Evolutionary conservation across 495 filamentous ascomycete species (phyloP).

Genomic region (Neurospora sp.): DNA sequence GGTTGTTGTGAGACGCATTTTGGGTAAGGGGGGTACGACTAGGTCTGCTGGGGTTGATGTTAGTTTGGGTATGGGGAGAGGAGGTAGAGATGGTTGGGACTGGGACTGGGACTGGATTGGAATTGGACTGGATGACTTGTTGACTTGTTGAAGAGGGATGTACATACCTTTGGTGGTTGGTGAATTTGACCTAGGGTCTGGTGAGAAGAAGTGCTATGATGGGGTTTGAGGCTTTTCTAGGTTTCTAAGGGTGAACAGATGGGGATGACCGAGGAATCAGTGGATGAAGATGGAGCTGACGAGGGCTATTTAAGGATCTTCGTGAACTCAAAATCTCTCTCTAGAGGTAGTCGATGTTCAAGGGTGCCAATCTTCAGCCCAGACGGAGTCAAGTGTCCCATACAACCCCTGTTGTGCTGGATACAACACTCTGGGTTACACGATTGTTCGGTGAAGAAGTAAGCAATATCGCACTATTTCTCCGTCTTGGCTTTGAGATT

Average conservation of each 20-base stretch:
- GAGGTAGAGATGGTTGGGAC: too few relatives aligned
- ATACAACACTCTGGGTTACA: not conserved
- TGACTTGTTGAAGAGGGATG: too few relatives aligned
- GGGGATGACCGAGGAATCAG: not conserved
- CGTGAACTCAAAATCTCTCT: not conserved
- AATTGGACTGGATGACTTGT: too few relatives aligned
- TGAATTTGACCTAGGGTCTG: not conserved
- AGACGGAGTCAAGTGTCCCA: not conserved
- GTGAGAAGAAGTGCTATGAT: not conserved
- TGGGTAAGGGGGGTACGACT: too few relatives aligned
- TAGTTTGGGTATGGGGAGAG: too few relatives aligned
- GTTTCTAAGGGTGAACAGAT: not conserved
- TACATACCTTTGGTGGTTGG: not conserved
- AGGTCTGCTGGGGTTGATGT: too few relatives aligned
- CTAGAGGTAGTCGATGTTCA: not conserved
- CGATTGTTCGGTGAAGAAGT: not conserved
- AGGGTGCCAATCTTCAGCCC: not conserved
- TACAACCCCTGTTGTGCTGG: not conserved
- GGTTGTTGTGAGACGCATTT: not conserved
- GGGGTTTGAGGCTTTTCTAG: not conserved
- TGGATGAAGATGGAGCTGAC: not conserved
- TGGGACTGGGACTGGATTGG: not conserved
- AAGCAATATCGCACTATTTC: not conserved
- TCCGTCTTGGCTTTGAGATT: not conserved
- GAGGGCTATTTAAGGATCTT: not conserved